phyloP scores from a whole-genome alignment of 495 filamentous ascomycete species.

The Penicillium psychrofluorescens region DNA sequence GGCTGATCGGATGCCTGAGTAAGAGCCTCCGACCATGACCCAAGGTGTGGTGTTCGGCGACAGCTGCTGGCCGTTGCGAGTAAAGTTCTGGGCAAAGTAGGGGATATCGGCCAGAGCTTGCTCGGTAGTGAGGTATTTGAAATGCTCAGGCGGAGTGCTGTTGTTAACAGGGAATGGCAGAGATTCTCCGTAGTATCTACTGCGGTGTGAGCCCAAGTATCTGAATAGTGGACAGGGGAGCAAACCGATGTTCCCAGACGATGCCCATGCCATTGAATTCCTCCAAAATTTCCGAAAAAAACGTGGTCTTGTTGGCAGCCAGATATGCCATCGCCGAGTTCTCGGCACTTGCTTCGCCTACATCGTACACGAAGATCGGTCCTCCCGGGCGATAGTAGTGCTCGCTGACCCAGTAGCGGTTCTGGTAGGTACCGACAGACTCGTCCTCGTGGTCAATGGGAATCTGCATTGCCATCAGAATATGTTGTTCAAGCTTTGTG shows the following conservation, averaged over 20 bases:
- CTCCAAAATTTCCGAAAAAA: slow-evolving; percentile 35
- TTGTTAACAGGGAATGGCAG: slow-evolving; percentile 37
- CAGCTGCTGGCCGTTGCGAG: slow-evolving; percentile 26
- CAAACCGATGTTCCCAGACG: slow-evolving; percentile 52
- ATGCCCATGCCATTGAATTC: slow-evolving; percentile 47
- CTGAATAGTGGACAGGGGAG: neutral
- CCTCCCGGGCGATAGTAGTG: slow-evolving; percentile 41
- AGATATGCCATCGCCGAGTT: slow-evolving; percentile 18
- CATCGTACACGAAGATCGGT: slow-evolving; percentile 48
- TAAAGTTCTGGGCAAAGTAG: slow-evolving; percentile 45
- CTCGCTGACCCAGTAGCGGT: slow-evolving; percentile 50
- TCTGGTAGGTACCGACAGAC: slow-evolving; percentile 39
- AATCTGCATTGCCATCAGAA: slow-evolving; percentile 21
- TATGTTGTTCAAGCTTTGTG: neutral
- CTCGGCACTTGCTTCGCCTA: slow-evolving; percentile 37
- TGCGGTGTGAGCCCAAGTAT: neutral
- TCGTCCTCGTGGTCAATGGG: slow-evolving; percentile 39
- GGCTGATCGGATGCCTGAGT: slow-evolving; percentile 49
- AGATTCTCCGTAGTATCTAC: slow-evolving; percentile 47
- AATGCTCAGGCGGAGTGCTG: slow-evolving; percentile 39
- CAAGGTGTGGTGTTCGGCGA: slow-evolving; percentile 44
- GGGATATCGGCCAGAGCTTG: slow-evolving; percentile 49
- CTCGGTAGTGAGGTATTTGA: slow-evolving; percentile 40
- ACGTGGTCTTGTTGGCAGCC: slow-evolving; percentile 24
- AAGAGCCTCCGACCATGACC: slow-evolving; percentile 54